phyloP scores from a whole-genome alignment of 2,329 filamentous ascomycete species.

The Venturia asperata region DNA sequence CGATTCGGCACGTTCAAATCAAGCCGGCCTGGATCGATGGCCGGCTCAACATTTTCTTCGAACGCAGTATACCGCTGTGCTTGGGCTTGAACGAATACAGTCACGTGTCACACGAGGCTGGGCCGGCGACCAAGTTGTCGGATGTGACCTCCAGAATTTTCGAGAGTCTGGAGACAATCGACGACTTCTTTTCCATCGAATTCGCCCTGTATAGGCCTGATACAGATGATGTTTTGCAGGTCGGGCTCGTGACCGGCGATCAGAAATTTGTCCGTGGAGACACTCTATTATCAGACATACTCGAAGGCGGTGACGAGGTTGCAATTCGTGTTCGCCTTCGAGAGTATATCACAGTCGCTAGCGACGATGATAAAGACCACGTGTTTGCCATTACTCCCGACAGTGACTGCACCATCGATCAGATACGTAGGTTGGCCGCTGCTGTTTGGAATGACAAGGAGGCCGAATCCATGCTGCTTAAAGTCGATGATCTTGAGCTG shows the following conservation, averaged over 20 bases:
- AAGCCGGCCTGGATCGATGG: not conserved
- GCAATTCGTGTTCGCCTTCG: slow-evolving; percentile 7
- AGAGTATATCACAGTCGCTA: slow-evolving; percentile 2
- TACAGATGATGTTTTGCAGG: not conserved
- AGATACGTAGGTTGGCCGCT: not conserved
- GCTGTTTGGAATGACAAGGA: not conserved
- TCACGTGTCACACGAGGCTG: not conserved
- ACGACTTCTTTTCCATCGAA: slow-evolving; percentile 8
- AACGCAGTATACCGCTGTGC: not conserved
- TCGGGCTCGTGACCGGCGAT: not conserved
- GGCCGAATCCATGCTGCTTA: not conserved
- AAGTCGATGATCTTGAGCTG: not conserved
- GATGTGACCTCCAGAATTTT: not conserved
- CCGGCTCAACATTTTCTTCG: slow-evolving; percentile 6
- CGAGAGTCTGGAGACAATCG: not conserved
- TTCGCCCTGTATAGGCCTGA: not conserved
- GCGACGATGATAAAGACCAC: not conserved
- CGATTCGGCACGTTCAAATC: not conserved
- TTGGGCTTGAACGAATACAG: not conserved
- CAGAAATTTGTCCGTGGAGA: not conserved
- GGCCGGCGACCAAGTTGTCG: not conserved
- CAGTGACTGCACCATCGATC: not conserved
- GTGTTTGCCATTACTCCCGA: not conserved
- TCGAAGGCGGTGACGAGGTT: slow-evolving; percentile 1
- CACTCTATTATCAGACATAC: not conserved